A percentile compares a stretch with the other conserved stretches of the same genome.
These are phyloP conservation scores for Tetraselmis striata DNA, from an alignment of 139 green algal species.

Conservation along the genomic window DNA sequence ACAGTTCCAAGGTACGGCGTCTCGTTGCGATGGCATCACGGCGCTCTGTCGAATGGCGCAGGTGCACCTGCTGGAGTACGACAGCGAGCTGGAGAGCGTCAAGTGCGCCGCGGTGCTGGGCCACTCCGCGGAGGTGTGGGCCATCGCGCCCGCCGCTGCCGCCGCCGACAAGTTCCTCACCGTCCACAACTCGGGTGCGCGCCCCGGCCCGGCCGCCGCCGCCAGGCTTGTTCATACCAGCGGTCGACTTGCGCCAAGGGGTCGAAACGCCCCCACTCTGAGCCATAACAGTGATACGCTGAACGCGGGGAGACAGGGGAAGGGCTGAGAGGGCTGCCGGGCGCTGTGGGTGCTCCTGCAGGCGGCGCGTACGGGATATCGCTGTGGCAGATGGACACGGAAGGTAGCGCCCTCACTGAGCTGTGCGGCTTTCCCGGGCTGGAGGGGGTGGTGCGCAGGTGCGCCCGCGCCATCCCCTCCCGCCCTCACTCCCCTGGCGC, in stretches of 20 bases:
- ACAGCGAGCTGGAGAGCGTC: slow-evolving; percentile 49
- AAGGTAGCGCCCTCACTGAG: slow-evolving; percentile 19
- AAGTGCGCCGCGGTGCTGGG: slow-evolving; percentile 17
- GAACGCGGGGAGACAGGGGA: too few relatives aligned
- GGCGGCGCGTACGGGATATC: slow-evolving; percentile 40
- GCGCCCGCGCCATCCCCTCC: background rate
- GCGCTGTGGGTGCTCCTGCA: too few relatives aligned
- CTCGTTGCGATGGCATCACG: too few relatives aligned
- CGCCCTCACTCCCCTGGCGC: background rate
- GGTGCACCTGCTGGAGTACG: slow-evolving; percentile 61
- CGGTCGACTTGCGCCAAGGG: too few relatives aligned
- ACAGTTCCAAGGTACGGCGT: too few relatives aligned
- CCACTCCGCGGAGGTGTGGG: slow-evolving; percentile 64
- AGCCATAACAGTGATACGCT: too few relatives aligned
- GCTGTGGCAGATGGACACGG: slow-evolving; percentile 36
- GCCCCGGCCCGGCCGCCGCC: too few relatives aligned
- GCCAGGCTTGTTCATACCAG: too few relatives aligned
- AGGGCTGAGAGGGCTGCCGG: too few relatives aligned
- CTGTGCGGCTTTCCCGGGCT: slow-evolving; percentile 1
- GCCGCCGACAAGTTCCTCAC: slow-evolving; percentile 35
- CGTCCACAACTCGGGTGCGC: slow-evolving; percentile 52
- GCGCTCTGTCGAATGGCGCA: too few relatives aligned
- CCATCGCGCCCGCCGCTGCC: slow-evolving; percentile 38
- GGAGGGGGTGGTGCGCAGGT: background rate
- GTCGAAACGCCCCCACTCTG: too few relatives aligned